Evolutionary conservation across 225 moss, liverwort and hornwort genomes (phyloP).

Genomic region (Bryum argenteum): DNA sequence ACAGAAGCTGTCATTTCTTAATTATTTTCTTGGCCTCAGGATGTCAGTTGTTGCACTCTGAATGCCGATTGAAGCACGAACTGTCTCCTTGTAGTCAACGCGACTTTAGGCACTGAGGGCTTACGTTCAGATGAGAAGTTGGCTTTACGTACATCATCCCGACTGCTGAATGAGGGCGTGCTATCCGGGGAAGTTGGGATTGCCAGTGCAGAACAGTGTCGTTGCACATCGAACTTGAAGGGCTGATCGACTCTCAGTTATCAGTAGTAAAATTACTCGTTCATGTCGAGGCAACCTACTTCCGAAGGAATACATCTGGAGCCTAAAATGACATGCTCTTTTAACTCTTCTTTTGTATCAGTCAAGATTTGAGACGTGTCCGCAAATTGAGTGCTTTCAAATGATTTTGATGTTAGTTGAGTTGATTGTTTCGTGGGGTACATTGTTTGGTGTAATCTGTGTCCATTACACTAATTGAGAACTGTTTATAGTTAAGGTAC

Average conservation of each 20-base stretch:
- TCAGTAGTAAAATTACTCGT: background rate
- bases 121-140: background rate
- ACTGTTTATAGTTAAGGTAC: too few species aligned
- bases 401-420: too few species aligned
- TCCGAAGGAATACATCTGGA: background rate
- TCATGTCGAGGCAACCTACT: background rate
- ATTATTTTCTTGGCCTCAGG: background rate
- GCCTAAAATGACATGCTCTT: background rate
- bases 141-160: background rate
- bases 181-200: background rate
- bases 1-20: background rate
- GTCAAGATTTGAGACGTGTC: constrained; percentile 8
- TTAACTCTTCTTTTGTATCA: constrained; percentile 15
- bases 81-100: background rate
- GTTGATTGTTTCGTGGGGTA: too few species aligned
- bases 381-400: background rate
- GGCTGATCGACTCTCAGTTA: background rate
- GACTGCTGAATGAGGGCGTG: background rate
- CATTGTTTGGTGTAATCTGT: too few species aligned
- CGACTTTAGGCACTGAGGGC: background rate
- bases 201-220: background rate
- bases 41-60: background rate
- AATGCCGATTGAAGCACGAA: background rate
- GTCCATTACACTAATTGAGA: too few species aligned
- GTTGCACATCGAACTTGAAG: background rate